Evolutionary conservation across 2,329 filamentous ascomycete species (phyloP).

Genomic region (Lachnellula occidentalis): DNA sequence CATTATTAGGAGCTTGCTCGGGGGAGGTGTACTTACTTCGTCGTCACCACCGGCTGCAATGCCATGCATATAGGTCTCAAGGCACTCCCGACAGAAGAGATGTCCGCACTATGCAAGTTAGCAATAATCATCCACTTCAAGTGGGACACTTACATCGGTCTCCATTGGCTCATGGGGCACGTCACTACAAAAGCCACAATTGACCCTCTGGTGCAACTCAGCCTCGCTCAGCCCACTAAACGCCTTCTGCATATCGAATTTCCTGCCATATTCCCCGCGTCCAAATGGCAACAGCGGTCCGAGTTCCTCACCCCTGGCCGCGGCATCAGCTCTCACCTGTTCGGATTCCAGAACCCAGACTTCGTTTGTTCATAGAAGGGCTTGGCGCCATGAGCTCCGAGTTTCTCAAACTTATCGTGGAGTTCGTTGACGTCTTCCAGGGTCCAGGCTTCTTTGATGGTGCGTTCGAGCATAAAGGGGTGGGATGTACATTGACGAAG

Average conservation of each 20-base stretch:
- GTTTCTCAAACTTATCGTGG: slow-evolving; percentile 4
- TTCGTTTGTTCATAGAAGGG: slow-evolving; percentile 29
- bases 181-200: slow-evolving; percentile 40
- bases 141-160: slow-evolving; percentile 31
- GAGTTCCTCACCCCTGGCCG: slow-evolving; percentile 3
- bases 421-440: slow-evolving; percentile 23
- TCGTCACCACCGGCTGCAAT: slow-evolving; percentile 26
- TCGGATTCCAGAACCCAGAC: slow-evolving; percentile 16
- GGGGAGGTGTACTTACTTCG: slow-evolving; percentile 3
- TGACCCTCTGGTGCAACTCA: slow-evolving; percentile 30
- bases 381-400: not conserved
- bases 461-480: slow-evolving; percentile 29
- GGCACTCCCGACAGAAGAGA: slow-evolving; percentile 48
- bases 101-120: slow-evolving; percentile 42
- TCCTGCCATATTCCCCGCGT: slow-evolving; percentile 25
- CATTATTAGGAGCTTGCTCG: not conserved
- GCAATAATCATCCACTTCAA: not conserved
- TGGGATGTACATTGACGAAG: slow-evolving; percentile 30
- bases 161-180: slow-evolving; percentile 37
- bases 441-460: slow-evolving; percentile 28
- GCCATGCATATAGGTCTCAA: slow-evolving; percentile 30
- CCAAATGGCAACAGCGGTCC: slow-evolving; percentile 22
- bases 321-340: not conserved
- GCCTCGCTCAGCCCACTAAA: slow-evolving; percentile 27
- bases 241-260: slow-evolving; percentile 26